phyloP scores from a whole-genome alignment of 2,329 filamentous ascomycete genomes.

The Colletotrichum chrysophilum region DNA sequence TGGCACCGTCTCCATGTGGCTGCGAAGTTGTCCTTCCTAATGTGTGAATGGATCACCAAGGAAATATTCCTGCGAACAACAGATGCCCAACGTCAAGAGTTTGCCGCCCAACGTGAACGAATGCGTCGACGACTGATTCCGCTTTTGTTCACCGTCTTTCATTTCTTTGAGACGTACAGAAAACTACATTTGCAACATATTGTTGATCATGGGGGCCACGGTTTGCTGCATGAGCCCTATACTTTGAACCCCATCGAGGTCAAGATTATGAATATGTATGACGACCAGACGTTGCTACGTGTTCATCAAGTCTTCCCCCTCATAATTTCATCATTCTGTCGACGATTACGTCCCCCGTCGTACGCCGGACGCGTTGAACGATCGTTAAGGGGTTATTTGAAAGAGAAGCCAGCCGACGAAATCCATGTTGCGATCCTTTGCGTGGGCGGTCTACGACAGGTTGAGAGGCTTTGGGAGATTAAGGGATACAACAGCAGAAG shows the following conservation, averaged over 20 bases:
- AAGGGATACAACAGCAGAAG: constrained; percentile 68
- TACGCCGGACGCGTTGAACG: constrained; percentile 69
- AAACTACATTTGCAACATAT: constrained; percentile 63
- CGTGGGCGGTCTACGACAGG: constrained; percentile 66
- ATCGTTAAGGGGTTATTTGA: constrained; percentile 66
- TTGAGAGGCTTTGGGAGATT: constrained; percentile 69
- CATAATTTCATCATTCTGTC: constrained; percentile 68
- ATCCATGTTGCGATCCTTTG: constrained; percentile 65
- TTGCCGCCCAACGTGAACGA: constrained; percentile 64
- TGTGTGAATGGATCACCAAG: constrained; percentile 69
- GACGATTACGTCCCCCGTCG: constrained; percentile 66
- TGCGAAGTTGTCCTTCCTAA: constrained; percentile 64
- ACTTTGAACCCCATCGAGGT: constrained; percentile 68
- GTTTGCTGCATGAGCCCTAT: constrained; percentile 57
- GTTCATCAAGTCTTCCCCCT: constrained; percentile 71
- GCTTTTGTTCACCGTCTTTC: constrained; percentile 68
- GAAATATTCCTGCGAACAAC: constrained; percentile 68
- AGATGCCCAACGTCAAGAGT: constrained; percentile 58
- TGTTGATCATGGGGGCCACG: constrained; percentile 53
- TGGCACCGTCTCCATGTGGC: constrained; percentile 72
- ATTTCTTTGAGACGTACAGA: constrained; percentile 71
- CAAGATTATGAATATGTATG: constrained; percentile 68
- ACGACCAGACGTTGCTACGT: constrained; percentile 64
- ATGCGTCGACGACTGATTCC: constrained; percentile 70
- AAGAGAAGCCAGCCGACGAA: constrained; percentile 67